Evolutionary conservation across 2,329 filamentous ascomycete species (phyloP).

Genomic region (Cladosporium sp.): DNA sequence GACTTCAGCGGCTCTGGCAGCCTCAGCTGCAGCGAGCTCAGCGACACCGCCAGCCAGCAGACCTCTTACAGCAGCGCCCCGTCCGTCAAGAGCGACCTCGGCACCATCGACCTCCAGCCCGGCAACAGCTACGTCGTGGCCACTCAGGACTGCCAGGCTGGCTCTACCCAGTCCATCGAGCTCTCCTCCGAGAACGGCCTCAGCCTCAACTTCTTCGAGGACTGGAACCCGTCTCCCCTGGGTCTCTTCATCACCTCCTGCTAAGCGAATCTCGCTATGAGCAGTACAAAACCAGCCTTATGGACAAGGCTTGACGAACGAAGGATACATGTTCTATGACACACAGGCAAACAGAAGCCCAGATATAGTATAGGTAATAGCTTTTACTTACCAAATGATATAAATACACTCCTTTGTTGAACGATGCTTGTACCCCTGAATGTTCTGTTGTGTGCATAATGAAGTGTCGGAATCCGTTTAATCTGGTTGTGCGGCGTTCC

Average conservation of each 20-base stretch:
- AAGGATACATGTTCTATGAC: neutral
- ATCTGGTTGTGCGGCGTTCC: too few species aligned
- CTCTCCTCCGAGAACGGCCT: constrained; percentile 17
- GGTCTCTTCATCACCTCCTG: constrained; percentile 24
- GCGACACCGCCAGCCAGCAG: constrained; percentile 13
- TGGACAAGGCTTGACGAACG: neutral
- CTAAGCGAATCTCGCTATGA: constrained; percentile 12
- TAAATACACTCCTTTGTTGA: neutral
- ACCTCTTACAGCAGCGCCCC: constrained; percentile 18
- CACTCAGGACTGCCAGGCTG: constrained; percentile 22
- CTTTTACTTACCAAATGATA: neutral
- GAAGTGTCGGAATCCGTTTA: too few species aligned
- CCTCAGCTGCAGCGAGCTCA: constrained; percentile 27
- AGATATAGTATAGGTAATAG: neutral
- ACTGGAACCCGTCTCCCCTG: constrained; percentile 21
- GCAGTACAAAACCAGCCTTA: neutral
- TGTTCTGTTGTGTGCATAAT: too few species aligned
- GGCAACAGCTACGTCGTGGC: constrained; percentile 26
- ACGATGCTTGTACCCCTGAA: neutral
- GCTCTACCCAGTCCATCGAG: constrained; percentile 19
- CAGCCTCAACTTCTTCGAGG: constrained; percentile 23
- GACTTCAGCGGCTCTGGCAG: constrained; percentile 34
- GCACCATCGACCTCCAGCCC: constrained; percentile 12
- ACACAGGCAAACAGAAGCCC: neutral
- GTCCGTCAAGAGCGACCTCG: constrained; percentile 10